Conservation (phyloP, 148 eudicot species). For the Rhododendron ovatum region DNA sequence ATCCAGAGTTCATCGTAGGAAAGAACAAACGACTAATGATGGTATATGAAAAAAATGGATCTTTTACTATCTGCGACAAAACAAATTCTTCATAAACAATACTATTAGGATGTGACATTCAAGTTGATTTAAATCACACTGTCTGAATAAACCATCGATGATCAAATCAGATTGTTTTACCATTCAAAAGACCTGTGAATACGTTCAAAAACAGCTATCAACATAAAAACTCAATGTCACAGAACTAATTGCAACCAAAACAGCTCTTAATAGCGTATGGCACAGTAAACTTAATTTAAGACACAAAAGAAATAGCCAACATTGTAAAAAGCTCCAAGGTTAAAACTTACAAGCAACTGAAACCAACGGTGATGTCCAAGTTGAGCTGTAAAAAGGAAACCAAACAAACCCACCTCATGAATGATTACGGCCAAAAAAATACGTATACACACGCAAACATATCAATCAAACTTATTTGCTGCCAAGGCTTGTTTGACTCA, state of each 20-base stretch:
- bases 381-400: neutral
- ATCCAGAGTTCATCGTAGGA: neutral
- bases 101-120: neutral
- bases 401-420: neutral
- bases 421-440: neutral
- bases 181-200: neutral
- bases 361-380: neutral
- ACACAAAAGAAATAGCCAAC: neutral
- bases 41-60: neutral
- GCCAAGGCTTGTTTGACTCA: neutral
- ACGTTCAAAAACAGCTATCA: neutral
- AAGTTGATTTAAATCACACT: neutral
- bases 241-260: neutral
- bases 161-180: neutral
- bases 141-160: neutral
- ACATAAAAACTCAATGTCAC: neutral
- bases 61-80: neutral
- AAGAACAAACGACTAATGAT: neutral
- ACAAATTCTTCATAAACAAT: neutral
- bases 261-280: neutral
- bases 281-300: neutral
- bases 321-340: neutral
- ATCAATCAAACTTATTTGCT: neutral
- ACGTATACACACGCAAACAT: neutral
- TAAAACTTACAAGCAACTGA: neutral